Evolutionary conservation across 2,329 filamentous ascomycete genomes (phyloP).

Genomic region (Phialophora tarda): DNA sequence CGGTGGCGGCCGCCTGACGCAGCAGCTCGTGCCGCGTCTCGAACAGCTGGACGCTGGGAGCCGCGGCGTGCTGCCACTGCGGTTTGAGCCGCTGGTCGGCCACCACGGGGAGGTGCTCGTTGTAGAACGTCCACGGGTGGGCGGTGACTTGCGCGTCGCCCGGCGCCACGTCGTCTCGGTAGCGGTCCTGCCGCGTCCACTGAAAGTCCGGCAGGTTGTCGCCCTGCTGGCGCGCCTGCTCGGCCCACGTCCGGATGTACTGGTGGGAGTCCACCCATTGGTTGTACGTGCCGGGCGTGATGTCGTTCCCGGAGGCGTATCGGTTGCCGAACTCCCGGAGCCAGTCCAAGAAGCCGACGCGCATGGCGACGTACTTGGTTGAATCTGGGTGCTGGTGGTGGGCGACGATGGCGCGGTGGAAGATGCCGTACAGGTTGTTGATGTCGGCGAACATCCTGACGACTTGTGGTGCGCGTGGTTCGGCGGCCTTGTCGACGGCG

Average conservation of each 20-base stretch:
- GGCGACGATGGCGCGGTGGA: neutral
- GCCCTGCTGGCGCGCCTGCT: neutral
- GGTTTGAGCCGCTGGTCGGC: neutral
- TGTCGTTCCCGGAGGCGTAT: neutral
- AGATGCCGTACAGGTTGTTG: neutral
- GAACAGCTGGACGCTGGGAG: slow-evolving; percentile 9
- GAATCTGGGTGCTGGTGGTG: neutral
- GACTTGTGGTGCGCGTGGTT: neutral
- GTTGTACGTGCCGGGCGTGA: neutral
- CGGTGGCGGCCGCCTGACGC: neutral
- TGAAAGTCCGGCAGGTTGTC: slow-evolving; percentile 5
- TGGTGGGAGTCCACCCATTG: neutral
- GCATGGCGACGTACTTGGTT: neutral
- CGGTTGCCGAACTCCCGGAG: neutral
- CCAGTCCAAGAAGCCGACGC: neutral
- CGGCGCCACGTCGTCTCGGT: slow-evolving; percentile 8
- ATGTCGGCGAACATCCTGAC: neutral
- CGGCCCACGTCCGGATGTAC: neutral
- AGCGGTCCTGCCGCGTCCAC: slow-evolving; percentile 12
- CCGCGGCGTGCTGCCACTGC: neutral
- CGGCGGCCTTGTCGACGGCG: neutral
- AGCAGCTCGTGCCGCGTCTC: slow-evolving; percentile 7
- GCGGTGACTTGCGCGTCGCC: neutral
- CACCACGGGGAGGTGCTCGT: neutral
- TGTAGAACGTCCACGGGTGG: slow-evolving; percentile 7